Conservation (phyloP, 805 yeast species). For the Priceomyces haplophilus region DNA sequence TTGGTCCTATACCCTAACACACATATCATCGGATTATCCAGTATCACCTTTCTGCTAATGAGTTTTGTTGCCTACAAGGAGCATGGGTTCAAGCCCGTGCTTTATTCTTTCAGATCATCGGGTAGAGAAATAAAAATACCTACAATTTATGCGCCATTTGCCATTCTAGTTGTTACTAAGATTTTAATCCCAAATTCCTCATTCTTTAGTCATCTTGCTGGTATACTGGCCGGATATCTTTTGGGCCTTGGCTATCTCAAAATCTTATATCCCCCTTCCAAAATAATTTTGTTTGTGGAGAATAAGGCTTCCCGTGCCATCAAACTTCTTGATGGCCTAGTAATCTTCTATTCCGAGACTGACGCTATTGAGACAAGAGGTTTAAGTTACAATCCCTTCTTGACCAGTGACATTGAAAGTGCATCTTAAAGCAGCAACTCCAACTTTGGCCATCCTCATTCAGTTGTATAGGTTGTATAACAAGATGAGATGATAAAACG, state of each 20-base stretch:
- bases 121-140: slow-evolving; percentile 49
- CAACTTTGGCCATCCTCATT: too few species aligned
- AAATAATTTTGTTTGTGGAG: slow-evolving; percentile 65
- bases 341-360: slow-evolving; percentile 58
- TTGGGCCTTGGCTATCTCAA: slow-evolving; percentile 56
- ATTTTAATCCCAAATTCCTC: slow-evolving; percentile 63
- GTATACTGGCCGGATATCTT: slow-evolving; percentile 62
- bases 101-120: slow-evolving; percentile 26
- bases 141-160: slow-evolving; percentile 57
- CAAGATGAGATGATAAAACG: neutral
- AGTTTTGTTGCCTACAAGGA: slow-evolving; percentile 56
- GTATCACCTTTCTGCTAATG: slow-evolving; percentile 67
- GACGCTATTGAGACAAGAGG: slow-evolving; percentile 50
- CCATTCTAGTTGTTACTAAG: slow-evolving; percentile 45
- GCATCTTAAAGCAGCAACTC: neutral
- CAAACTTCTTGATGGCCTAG: slow-evolving; percentile 48
- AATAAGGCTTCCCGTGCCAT: slow-evolving; percentile 48
- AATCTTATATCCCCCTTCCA: slow-evolving; percentile 63
- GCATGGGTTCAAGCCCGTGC: slow-evolving; percentile 36
- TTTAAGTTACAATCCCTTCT: slow-evolving; percentile 26
- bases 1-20: slow-evolving; percentile 48
- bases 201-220: slow-evolving; percentile 72
- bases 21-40: slow-evolving; percentile 67
- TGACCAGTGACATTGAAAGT: slow-evolving; percentile 22
- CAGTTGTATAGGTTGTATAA: too few species aligned